phyloP scores from a whole-genome alignment of 2,329 filamentous ascomycete species.

The Colletotrichum coccodes region DNA sequence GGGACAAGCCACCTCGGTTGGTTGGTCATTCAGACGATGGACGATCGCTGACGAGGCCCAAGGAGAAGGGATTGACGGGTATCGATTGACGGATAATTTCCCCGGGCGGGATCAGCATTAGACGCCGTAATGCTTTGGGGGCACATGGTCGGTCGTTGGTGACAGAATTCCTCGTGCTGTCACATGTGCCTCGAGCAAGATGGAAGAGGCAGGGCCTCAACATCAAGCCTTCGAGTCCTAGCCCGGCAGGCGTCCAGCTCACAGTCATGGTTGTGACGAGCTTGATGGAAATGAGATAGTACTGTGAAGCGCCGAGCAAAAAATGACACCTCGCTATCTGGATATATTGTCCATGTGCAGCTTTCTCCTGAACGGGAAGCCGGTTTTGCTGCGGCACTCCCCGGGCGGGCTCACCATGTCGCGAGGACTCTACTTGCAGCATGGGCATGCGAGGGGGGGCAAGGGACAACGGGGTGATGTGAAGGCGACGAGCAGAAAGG shows the following conservation, averaged over 20 bases:
- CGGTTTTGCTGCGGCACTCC: not conserved
- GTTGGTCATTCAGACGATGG: not conserved
- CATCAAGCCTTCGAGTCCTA: not conserved
- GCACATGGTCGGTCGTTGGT: not conserved
- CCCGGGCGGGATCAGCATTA: not conserved
- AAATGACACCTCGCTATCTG: not conserved
- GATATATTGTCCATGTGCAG: constrained; percentile 12
- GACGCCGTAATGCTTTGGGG: not conserved
- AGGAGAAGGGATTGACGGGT: constrained; percentile 4
- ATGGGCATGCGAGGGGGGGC: constrained; percentile 2
- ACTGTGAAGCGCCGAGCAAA: not conserved
- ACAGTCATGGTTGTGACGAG: not conserved
- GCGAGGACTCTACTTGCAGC: constrained; percentile 20
- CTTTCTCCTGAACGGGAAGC: constrained; percentile 2
- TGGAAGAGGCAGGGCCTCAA: not conserved
- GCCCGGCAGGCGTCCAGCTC: not conserved
- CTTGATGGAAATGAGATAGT: not conserved
- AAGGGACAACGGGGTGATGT: not conserved
- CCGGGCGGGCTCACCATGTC: not conserved
- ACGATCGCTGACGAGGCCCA: not conserved
- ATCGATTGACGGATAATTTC: constrained; percentile 31
- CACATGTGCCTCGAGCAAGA: not conserved
- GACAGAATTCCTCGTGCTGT: not conserved
- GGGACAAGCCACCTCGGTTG: not conserved
- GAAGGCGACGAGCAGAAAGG: constrained; percentile 19